Evolutionary conservation across 2,329 filamentous ascomycete species (phyloP), one percentile per base, ranked within the genome.

Genomic region (Teratosphaeria destructans): DNA sequence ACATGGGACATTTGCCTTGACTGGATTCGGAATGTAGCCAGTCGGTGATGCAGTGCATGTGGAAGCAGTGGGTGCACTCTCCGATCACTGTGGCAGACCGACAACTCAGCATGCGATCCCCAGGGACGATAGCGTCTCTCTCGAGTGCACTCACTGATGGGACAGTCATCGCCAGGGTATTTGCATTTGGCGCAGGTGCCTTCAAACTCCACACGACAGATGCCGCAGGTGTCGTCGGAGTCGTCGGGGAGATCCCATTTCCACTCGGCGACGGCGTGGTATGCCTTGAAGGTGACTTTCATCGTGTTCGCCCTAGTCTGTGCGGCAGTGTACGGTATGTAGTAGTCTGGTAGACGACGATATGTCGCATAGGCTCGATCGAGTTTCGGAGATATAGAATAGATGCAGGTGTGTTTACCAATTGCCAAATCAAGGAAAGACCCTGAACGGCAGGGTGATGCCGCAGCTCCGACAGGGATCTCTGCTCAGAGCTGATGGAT

Each of bases 151-250:
- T 74, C 78, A 96, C 93, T 81, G 61, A 99, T 81, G 61, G 89
- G 89, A 76, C 94, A 99, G 72, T 96, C 92, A 70, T 99, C 94
- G 60, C 94, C 94, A 14, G 94, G 94, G 72, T 91, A 97, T 81
- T 95, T 96, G 85, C 94, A 99, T 59, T 91, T 95, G 54, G 94
- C 92, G 78, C 94, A 99, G 29, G 94, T 97, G 61, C 92, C 93
- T 73, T 99, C 94, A 72, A 97, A 99, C 70, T 96, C 89, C 63
- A 95, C 92, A 72, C 95, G 93, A 76, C 94, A 99, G 77, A 99
- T 99, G 68, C 94, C 94, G 69, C 94, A 99, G 63, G 97, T 92
- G 73, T 99, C 93, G 62, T 74, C 72, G 26, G 64, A 60, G 77
- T 96, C 93, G 69, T 96, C 91, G 27, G 93, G 91, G 70, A 97